phyloP scores from a whole-genome alignment of 352 stramenopile genomes.

The Pythium guiyangense region DNA sequence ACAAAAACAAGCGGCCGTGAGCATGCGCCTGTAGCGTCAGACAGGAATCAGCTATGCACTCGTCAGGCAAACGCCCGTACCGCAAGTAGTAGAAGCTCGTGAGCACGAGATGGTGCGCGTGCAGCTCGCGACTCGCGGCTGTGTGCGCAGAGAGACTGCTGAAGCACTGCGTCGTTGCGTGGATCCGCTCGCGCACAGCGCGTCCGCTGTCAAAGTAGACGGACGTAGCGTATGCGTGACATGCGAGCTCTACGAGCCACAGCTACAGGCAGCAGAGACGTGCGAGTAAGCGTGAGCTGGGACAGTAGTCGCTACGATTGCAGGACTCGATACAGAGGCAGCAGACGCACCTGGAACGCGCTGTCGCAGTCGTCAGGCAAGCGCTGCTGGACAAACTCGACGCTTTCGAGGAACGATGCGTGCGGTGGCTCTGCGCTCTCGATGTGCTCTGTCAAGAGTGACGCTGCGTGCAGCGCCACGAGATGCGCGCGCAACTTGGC shows the following conservation, averaged over 20 bases:
- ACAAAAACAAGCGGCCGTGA: not conserved
- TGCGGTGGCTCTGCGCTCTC: slow-evolving; percentile 7
- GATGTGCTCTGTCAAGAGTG: slow-evolving; percentile 23
- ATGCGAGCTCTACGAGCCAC: slow-evolving; percentile 64
- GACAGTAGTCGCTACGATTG: not conserved
- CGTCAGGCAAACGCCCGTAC: too few relatives aligned
- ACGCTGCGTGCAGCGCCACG: slow-evolving; percentile 44
- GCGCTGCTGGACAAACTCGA: slow-evolving; percentile 41
- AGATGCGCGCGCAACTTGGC: slow-evolving; percentile 45
- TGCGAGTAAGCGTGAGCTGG: not conserved
- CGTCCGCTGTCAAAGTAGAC: slow-evolving; percentile 17
- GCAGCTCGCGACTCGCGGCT: slow-evolving; percentile 27
- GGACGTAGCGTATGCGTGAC: slow-evolving; percentile 45
- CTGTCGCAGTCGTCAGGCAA: slow-evolving; percentile 42
- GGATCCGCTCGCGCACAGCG: slow-evolving; percentile 32
- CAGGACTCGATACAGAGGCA: not conserved
- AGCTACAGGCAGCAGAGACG: slow-evolving; percentile 25
- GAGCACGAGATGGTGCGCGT: slow-evolving; percentile 54
- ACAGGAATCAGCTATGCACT: too few relatives aligned
- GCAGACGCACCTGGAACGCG: slow-evolving; percentile 45
- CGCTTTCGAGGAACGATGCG: slow-evolving; percentile 37
- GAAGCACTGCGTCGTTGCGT: slow-evolving; percentile 45
- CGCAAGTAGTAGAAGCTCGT: slow-evolving; percentile 48
- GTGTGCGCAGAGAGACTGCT: slow-evolving; percentile 20
- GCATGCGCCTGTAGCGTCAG: not conserved